Evolutionary conservation across 768 basidiomycete species (phyloP).

Genomic region (Collybia mongolica): DNA sequence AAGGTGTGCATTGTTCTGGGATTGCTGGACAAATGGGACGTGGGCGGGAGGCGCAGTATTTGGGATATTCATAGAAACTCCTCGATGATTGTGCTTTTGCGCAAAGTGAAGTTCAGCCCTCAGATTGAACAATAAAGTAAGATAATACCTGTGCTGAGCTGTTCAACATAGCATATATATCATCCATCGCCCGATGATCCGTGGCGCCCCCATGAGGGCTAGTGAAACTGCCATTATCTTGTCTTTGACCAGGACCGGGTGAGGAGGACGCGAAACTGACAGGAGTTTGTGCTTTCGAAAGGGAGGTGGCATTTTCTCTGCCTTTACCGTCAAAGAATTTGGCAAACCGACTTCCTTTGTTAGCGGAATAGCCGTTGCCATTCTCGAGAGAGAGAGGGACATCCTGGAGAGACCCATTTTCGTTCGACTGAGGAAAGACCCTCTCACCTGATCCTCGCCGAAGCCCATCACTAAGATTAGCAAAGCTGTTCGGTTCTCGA

Average conservation of each 20-base stretch:
- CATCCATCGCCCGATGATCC: conserved; percentile 70
- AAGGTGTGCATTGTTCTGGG: conserved; percentile 35
- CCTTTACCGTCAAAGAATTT: conserved; percentile 84
- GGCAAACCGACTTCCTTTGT: conserved; percentile 81
- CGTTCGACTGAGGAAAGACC: conserved; percentile 17
- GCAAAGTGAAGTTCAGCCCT: background rate
- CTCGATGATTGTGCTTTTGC: conserved; percentile 28
- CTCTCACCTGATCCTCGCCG: conserved; percentile 14
- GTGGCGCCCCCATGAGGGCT: conserved; percentile 32
- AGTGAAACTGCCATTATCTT: conserved; percentile 46
- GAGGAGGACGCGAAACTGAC: conserved; percentile 43
- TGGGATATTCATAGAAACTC: conserved; percentile 16
- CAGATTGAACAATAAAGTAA: background rate
- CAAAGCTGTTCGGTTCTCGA: conserved; percentile 14
- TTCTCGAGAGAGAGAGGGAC: conserved; percentile 20
- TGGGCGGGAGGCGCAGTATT: conserved; percentile 23
- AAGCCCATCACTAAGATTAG: conserved; percentile 7
- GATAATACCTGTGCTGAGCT: conserved; percentile 65
- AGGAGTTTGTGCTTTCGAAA: conserved; percentile 36
- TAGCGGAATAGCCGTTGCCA: conserved; percentile 46
- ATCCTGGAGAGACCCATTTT: conserved; percentile 10
- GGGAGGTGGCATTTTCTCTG: conserved; percentile 35
- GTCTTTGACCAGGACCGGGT: conserved; percentile 33
- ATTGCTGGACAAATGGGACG: conserved; percentile 30
- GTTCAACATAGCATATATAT: conserved; percentile 78